A percentile compares a stretch with the other conserved stretches of the same genome.
phyloP scores from a whole-genome alignment of 2,329 filamentous ascomycete genomes.

The Trichophyton schoenleinii region DNA sequence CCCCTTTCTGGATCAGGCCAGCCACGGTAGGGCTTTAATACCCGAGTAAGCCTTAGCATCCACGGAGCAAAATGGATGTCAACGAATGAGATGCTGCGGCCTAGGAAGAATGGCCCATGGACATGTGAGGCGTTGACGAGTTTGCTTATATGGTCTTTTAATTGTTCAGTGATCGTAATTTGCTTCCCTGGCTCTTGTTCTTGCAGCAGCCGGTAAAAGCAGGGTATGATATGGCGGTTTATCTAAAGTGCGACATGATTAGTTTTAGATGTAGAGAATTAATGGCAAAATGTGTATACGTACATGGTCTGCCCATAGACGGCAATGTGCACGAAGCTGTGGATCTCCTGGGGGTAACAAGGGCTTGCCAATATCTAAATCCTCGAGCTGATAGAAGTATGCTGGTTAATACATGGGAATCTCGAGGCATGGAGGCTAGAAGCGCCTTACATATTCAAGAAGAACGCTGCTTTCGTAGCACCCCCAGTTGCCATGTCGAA shows the following conservation, averaged over 20 bases:
- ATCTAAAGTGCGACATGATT: constrained; percentile 39
- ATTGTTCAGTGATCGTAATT: constrained; percentile 44
- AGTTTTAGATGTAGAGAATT: background rate
- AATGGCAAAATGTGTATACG: constrained; percentile 18
- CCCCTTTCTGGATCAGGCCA: constrained; percentile 54
- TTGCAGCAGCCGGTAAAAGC: constrained; percentile 62
- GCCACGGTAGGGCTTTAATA: constrained; percentile 51
- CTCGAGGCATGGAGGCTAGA: background rate
- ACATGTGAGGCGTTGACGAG: constrained; percentile 45
- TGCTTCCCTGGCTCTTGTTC: constrained; percentile 50
- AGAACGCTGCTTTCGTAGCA: constrained; percentile 72
- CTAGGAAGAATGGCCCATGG: constrained; percentile 58
- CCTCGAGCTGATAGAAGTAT: constrained; percentile 50
- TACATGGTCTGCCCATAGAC: constrained; percentile 72
- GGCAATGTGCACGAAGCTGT: constrained; percentile 57
- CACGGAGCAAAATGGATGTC: constrained; percentile 67
- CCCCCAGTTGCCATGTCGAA: constrained; percentile 68
- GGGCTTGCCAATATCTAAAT: constrained; percentile 47
- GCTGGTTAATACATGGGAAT: background rate
- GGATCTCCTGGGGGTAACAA: constrained; percentile 54
- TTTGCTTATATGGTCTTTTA: constrained; percentile 54
- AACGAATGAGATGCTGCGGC: constrained; percentile 48
- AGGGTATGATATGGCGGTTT: constrained; percentile 61
- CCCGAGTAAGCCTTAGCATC: constrained; percentile 54
- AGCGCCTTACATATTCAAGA: constrained; percentile 60